phyloP scores from a whole-genome alignment of 2,329 filamentous ascomycete genomes.

The Rhynchosporium agropyri region DNA sequence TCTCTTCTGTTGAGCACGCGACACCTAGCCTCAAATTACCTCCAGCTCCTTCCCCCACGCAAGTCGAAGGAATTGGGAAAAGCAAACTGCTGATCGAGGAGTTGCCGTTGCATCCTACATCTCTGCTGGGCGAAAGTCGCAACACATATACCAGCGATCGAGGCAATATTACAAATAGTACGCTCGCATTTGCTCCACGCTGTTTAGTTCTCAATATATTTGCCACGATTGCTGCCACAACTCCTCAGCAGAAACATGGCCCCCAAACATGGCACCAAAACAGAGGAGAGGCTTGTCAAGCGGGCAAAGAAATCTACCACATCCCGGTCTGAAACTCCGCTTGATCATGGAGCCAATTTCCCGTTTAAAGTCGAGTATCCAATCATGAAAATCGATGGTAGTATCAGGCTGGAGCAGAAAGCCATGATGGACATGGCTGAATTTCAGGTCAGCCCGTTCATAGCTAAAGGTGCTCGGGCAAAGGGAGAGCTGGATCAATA shows the following conservation, averaged over 20 bases:
- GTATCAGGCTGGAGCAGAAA: slow-evolving; percentile 23
- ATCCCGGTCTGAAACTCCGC: slow-evolving; percentile 24
- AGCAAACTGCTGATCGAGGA: background rate
- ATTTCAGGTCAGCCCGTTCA: slow-evolving; percentile 34
- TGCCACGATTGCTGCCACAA: background rate
- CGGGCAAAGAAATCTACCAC: slow-evolving; percentile 35
- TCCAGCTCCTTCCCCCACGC: background rate
- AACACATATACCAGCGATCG: no score
- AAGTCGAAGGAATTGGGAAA: background rate
- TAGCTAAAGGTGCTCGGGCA: slow-evolving; percentile 30
- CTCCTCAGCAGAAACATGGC: slow-evolving; percentile 30
- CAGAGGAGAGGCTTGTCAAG: slow-evolving; percentile 28
- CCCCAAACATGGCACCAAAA: slow-evolving; percentile 35
- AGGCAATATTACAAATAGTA: background rate
- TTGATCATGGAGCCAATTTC: slow-evolving; percentile 27
- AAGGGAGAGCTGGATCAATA: slow-evolving; percentile 38
- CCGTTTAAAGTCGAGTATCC: slow-evolving; percentile 33
- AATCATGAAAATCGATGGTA: slow-evolving; percentile 11
- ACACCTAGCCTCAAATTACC: background rate
- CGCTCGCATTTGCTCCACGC: background rate
- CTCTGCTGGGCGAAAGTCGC: no score
- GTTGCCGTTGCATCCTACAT: no score
- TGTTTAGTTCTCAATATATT: background rate
- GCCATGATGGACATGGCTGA: slow-evolving; percentile 28
- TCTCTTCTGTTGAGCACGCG: background rate